Evolutionary conservation across 2,329 filamentous ascomycete species (phyloP).

Genomic region (Colletotrichum liriopes): DNA sequence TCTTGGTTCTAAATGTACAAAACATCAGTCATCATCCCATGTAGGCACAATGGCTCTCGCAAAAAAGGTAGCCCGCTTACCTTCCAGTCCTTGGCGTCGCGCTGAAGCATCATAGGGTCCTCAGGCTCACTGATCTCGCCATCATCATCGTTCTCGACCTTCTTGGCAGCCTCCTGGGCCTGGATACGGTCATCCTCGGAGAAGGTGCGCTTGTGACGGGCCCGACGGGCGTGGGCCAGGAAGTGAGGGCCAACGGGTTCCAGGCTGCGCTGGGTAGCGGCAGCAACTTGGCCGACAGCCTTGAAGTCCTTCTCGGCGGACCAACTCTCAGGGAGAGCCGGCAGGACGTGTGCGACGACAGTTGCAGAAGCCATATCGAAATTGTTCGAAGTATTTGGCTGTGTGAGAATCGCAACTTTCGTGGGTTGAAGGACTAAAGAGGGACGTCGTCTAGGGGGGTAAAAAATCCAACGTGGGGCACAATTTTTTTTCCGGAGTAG

Average conservation of each 20-base stretch:
- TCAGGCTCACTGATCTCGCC: slow-evolving; percentile 95
- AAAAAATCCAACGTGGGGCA: slow-evolving; percentile 34
- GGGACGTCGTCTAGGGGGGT: not conserved
- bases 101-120: slow-evolving; percentile 90
- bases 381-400: slow-evolving; percentile 46
- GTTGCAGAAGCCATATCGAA: slow-evolving; percentile 74
- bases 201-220: slow-evolving; percentile 97
- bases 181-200: slow-evolving; percentile 98
- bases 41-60: not conserved
- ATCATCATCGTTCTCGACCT: slow-evolving; percentile 91
- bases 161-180: slow-evolving; percentile 94
- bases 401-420: slow-evolving; percentile 14
- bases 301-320: slow-evolving; percentile 93
- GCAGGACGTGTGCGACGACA: slow-evolving; percentile 77
- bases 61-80: slow-evolving; percentile 62
- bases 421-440: not conserved
- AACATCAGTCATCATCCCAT: slow-evolving; percentile 6
- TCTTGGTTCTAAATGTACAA: slow-evolving; percentile 82
- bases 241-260: slow-evolving; percentile 98
- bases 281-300: slow-evolving; percentile 81
- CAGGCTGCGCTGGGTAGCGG: slow-evolving; percentile 86
- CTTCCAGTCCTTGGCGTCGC: slow-evolving; percentile 99
- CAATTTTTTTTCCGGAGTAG: slow-evolving; percentile 4
- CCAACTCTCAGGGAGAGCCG: slow-evolving; percentile 86
- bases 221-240: slow-evolving; percentile 95